These are phyloP conservation scores for Talaromyces atroroseus DNA, from an alignment of 2,329 filamentous ascomycete genomes.

Conservation along the genomic window DNA sequence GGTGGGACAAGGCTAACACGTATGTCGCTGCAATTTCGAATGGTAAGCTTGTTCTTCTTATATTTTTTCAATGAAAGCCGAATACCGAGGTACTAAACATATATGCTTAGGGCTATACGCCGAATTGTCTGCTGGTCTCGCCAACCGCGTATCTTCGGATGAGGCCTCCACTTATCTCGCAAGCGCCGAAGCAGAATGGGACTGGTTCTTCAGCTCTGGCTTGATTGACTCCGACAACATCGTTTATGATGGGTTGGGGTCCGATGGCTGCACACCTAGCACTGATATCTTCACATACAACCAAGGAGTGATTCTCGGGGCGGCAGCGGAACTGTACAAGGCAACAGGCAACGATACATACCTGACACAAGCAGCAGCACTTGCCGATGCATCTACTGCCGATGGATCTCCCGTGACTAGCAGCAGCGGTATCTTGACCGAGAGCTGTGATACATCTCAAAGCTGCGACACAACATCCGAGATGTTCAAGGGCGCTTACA, in stretches of 20 bases:
- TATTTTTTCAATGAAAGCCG: not conserved
- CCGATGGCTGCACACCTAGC: slow-evolving; percentile 3
- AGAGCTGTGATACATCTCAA: slow-evolving; percentile 46
- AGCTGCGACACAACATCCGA: slow-evolving; percentile 39
- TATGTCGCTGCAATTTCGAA: slow-evolving; percentile 11
- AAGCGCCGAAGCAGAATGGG: slow-evolving; percentile 1
- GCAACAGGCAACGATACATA: slow-evolving; percentile 20
- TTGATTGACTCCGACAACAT: slow-evolving; percentile 7
- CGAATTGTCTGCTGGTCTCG: slow-evolving; percentile 9
- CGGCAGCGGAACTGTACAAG: slow-evolving; percentile 13
- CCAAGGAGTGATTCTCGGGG: slow-evolving; percentile 13
- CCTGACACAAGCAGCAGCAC: slow-evolving; percentile 34
- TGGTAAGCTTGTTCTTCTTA: not conserved
- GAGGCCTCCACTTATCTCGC: not conserved
- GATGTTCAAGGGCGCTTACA: slow-evolving; percentile 65
- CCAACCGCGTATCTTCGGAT: slow-evolving; percentile 5
- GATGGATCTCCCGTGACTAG: slow-evolving; percentile 14
- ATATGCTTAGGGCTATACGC: slow-evolving; percentile 8
- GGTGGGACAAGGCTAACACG: slow-evolving; percentile 8
- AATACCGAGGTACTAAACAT: not conserved
- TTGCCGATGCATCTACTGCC: slow-evolving; percentile 47
- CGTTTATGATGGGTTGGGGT: slow-evolving; percentile 6
- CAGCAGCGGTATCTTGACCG: slow-evolving; percentile 44
- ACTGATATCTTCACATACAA: slow-evolving; percentile 9
- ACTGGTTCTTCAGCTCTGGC: slow-evolving; percentile 13